phyloP scores from a whole-genome alignment of 306 rosid genomes.

The Boehmeria nivea region DNA sequence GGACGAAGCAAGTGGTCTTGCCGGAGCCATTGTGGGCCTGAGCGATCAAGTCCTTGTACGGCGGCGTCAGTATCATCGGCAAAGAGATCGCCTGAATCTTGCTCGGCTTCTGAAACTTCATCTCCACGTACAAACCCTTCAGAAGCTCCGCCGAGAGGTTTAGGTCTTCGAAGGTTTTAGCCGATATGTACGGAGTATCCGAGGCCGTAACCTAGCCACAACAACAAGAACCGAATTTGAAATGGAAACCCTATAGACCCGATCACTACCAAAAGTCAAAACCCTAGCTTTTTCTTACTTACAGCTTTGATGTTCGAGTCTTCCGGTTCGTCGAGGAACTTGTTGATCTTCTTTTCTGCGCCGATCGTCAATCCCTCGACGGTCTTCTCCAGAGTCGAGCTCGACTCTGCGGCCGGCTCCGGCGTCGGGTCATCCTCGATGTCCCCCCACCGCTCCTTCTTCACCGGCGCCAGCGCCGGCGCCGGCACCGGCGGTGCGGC shows the following conservation, averaged over 20 bases:
- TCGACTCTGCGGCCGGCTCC: slow-evolving; percentile 21
- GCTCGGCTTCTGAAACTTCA: slow-evolving; percentile 82
- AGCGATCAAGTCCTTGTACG: slow-evolving; percentile 67
- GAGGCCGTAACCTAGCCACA: slow-evolving; percentile 58
- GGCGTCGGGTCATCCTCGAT: slow-evolving; percentile 38
- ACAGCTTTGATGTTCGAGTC: slow-evolving; percentile 75
- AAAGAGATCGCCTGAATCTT: slow-evolving; percentile 79
- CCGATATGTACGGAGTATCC: slow-evolving; percentile 69
- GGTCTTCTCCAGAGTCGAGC: slow-evolving; percentile 26
- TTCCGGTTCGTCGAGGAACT: slow-evolving; percentile 67
- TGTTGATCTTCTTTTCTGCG: slow-evolving; percentile 27
- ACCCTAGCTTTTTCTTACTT: neutral
- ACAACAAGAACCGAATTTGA: slow-evolving; percentile 7
- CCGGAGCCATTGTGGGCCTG: slow-evolving; percentile 98
- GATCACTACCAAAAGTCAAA: neutral
- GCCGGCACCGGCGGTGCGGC: slow-evolving; percentile 1
- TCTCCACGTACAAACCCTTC: slow-evolving; percentile 78
- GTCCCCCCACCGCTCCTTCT: slow-evolving; percentile 52
- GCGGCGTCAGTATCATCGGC: slow-evolving; percentile 86
- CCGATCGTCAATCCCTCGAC: slow-evolving; percentile 40
- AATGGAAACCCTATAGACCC: neutral
- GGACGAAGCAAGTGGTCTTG: slow-evolving; percentile 90
- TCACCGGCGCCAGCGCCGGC: slow-evolving; percentile 3
- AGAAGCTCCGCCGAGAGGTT: slow-evolving; percentile 57
- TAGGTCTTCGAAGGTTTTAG: slow-evolving; percentile 63